Evolutionary conservation across 208 protist species (phyloP).

Genomic region (Wallacemonas sp.): DNA sequence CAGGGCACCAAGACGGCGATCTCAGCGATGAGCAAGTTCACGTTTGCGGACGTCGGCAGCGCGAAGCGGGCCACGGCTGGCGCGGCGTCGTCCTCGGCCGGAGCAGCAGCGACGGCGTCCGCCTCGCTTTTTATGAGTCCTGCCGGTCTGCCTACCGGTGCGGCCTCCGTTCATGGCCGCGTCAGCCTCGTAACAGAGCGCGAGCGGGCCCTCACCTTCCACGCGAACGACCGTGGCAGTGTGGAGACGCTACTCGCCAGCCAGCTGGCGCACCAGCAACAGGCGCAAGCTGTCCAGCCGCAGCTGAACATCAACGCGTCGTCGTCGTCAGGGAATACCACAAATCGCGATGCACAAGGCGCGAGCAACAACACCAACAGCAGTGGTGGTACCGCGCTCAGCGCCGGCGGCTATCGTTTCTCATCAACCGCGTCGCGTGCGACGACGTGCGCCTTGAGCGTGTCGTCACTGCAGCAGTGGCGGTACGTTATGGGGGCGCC

Average conservation of each 20-base stretch:
- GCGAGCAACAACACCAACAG: background rate
- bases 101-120: too few relatives aligned
- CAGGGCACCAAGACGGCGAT: slow-evolving; percentile 83
- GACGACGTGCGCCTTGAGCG: slow-evolving; percentile 72
- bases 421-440: slow-evolving; percentile 18
- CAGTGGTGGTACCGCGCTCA: background rate
- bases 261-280: slow-evolving; percentile 8
- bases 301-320: too few relatives aligned
- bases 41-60: slow-evolving; percentile 36
- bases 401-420: background rate
- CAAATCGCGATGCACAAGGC: too few relatives aligned
- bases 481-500: slow-evolving; percentile 34
- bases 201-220: background rate
- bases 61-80: too few relatives aligned
- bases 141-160: background rate
- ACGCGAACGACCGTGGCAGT: slow-evolving; percentile 14
- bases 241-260: slow-evolving; percentile 11
- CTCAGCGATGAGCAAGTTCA: slow-evolving; percentile 77
- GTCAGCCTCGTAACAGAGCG: slow-evolving; percentile 1
- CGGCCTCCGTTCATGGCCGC: slow-evolving; percentile 4
- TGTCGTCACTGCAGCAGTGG: slow-evolving; percentile 67
- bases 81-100: too few relatives aligned
- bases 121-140: background rate
- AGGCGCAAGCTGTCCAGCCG: background rate
- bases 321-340: too few relatives aligned